Evolutionary conservation across 345 rosid species (phyloP).

Genomic region (rapeseed (Brassica napus)): Da-Ae NC_063447.1:56198001-56198500

Average conservation of each 20-base stretch:
- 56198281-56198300: no score
- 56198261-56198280: no score
- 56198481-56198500: background rate
- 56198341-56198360: no score
- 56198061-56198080: background rate
- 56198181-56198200: no score
- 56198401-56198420: background rate
- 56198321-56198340: no score
- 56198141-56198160: no score
- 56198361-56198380: no score
- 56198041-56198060: background rate
- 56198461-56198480: background rate
- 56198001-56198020: background rate
- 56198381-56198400: background rate
- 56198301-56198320: no score
- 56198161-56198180: no score
- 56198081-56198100: background rate
- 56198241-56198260: no score
- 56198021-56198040: background rate
- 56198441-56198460: background rate
- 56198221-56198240: no score
- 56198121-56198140: background rate
- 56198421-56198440: background rate
- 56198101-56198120: background rate
- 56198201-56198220: no score